phyloP scores from a whole-genome alignment of 1,139 yeast genomes.

The Candida glucosophila region DNA sequence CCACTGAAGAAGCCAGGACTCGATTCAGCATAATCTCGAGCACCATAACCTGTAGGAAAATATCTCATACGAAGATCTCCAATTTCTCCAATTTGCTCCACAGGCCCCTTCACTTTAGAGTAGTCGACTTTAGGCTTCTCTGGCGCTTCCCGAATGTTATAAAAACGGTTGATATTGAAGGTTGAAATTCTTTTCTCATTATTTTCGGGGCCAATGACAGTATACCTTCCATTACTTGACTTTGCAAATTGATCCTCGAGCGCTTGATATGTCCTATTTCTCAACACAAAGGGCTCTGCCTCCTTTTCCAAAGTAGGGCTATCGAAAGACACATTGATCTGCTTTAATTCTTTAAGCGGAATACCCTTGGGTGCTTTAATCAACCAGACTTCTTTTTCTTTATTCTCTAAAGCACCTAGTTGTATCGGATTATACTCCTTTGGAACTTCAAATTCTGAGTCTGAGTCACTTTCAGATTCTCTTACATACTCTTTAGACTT shows the following conservation, averaged over 20 bases:
- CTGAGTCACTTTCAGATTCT: constrained; percentile 22
- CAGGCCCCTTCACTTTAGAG: constrained; percentile 41
- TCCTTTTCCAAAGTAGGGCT: constrained; percentile 24
- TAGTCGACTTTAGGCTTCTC: constrained; percentile 54
- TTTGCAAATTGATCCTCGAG: constrained; percentile 37
- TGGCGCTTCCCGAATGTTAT: constrained; percentile 51
- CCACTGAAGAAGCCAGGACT: constrained; percentile 11
- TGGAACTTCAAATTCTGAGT: constrained; percentile 27
- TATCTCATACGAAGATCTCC: constrained; percentile 61
- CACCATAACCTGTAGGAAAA: constrained; percentile 75
- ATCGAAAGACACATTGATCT: constrained; percentile 48
- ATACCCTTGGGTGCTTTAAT: constrained; percentile 62
- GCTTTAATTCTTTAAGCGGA: constrained; percentile 42
- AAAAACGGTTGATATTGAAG: constrained; percentile 29
- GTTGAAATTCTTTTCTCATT: constrained; percentile 6
- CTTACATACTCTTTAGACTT: constrained; percentile 30
- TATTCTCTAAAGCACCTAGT: constrained; percentile 9
- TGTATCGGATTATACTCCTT: constrained; percentile 20
- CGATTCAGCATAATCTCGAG: constrained; percentile 40
- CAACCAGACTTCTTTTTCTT: constrained; percentile 59
- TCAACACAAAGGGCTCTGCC: constrained; percentile 29
- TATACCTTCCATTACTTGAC: constrained; percentile 14
- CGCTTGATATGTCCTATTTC: constrained; percentile 33
- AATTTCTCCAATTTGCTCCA: constrained; percentile 55
- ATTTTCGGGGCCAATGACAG: constrained; percentile 15